These are phyloP conservation scores for Pythium rhizo-oryzae DNA, from an alignment of 352 stramenopile species.

Conservation along the genomic window DNA sequence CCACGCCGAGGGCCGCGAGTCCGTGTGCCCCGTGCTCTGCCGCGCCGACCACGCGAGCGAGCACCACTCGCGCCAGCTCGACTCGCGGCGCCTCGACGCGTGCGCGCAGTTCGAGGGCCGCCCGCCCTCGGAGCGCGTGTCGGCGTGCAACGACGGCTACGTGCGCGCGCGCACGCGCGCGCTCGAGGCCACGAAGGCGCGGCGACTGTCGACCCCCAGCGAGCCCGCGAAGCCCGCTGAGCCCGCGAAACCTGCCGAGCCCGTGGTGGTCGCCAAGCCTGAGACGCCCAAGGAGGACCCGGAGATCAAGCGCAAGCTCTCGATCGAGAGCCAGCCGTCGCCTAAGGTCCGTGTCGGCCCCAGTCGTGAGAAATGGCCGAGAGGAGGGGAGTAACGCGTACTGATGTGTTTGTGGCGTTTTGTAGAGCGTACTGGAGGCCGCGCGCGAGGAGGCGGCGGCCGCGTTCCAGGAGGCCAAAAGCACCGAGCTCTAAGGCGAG, in stretches of 20 bases:
- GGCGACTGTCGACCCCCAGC: neutral
- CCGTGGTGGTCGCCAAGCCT: neutral
- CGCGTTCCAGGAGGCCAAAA: slow-evolving; percentile 29
- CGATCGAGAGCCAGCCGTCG: slow-evolving; percentile 13
- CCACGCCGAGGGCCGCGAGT: slow-evolving; percentile 15
- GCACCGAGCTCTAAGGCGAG: slow-evolving; percentile 4
- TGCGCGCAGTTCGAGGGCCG: slow-evolving; percentile 24
- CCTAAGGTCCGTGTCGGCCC: slow-evolving; percentile 22
- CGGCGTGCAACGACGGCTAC: slow-evolving; percentile 27
- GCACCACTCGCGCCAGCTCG: slow-evolving; percentile 16
- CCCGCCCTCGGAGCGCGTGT: slow-evolving; percentile 20
- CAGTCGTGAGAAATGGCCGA: neutral
- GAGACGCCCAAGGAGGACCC: neutral
- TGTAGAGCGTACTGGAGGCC: slow-evolving; percentile 26
- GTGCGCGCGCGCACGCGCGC: slow-evolving; percentile 18
- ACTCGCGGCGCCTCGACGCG: slow-evolving; percentile 25
- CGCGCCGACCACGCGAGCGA: neutral
- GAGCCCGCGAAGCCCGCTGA: neutral
- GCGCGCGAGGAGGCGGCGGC: slow-evolving; percentile 26
- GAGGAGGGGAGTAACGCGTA: neutral
- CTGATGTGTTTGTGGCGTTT: neutral
- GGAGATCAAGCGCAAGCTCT: slow-evolving; percentile 19
- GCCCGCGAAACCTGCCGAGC: neutral
- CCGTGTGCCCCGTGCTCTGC: slow-evolving; percentile 13
- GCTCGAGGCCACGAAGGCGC: neutral